phyloP scores from a whole-genome alignment of 2,329 filamentous ascomycete species.

The Herpotrichia juniperi region DNA sequence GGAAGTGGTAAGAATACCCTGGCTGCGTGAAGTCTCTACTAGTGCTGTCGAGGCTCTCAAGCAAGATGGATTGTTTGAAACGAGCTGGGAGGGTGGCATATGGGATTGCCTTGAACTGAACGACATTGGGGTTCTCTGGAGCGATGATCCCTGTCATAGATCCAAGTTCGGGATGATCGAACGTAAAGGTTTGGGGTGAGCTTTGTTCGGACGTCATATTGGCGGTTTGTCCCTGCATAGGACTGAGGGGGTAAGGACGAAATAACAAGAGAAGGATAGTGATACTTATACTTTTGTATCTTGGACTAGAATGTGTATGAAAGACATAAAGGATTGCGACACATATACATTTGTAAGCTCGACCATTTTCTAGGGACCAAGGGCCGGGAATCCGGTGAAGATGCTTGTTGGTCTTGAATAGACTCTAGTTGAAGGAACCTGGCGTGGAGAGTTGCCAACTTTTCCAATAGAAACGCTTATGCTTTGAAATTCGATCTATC shows the following conservation, averaged over 20 bases:
- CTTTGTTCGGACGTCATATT: neutral
- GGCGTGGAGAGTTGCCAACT: neutral
- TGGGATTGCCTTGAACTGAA: constrained; percentile 30
- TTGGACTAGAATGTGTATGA: neutral
- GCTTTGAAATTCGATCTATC: neutral
- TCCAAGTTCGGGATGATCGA: constrained; percentile 23
- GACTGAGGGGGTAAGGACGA: neutral
- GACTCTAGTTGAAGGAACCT: neutral
- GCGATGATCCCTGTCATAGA: constrained; percentile 22
- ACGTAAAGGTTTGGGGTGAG: constrained; percentile 15
- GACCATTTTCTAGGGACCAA: neutral
- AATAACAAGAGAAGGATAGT: neutral
- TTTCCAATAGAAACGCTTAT: neutral
- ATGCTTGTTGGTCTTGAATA: neutral
- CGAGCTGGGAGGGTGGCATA: constrained; percentile 27
- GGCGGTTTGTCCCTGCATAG: too few species aligned
- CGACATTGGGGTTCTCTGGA: constrained; percentile 26
- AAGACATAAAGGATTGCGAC: neutral
- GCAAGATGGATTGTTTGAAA: constrained; percentile 26
- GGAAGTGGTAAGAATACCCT: constrained; percentile 14
- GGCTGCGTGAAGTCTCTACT: constrained; percentile 21
- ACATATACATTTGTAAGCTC: neutral
- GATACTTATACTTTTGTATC: neutral
- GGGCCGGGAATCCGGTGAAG: constrained; percentile 3
- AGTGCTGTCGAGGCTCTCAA: constrained; percentile 4